Base-by-base conservation (phyloP, 306 rosid species). In the Trichosanthes truncata region DNA sequence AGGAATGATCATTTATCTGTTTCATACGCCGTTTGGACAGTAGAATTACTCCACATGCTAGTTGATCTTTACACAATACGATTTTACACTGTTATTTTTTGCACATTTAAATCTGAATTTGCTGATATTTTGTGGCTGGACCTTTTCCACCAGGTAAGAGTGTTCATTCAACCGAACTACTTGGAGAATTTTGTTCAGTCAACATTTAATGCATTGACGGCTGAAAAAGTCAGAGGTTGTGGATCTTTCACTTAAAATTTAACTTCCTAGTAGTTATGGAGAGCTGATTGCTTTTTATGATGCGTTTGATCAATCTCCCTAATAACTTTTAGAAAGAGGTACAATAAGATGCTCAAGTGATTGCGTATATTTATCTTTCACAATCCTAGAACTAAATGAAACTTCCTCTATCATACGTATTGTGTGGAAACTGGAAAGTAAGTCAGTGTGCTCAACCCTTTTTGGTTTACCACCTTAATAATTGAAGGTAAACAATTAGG, bases 111-210 rank as follows among this genome's bases (percentile, higher is more conserved):
- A 66, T 38, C 49, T 35, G 7, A 33, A 65, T 33, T n/a, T 33
- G 35, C 13, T 84, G 55, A 82, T 72, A 14, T 57, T 56, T 77
- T 62, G 61, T 87, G 80, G 52, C 3, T 55, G 61, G 71, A 84
- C 75, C 78, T 78, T 83, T 84, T 84, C 86, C 96, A 96, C 85
- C 96, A 96, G 99, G 99, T 93, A 83, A 96, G 90, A 84, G 96
- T 96, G 18, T 96, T 96, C 85, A 82, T 84, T 73, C 96, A 96
- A 79, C 96, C 96, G 71, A 82, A 91, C 84, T 96, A 96, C 89
- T 83, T 91, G 81, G 87, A 96, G 56, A 96, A 96, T 85, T 96
- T 96, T 81, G 98, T 96, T 86, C 99, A 96, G 84, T 53, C 99
- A 77, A 72, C 99, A 35, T 93, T 93, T 88, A 81, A 87, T 81